Base-by-base conservation (phyloP, 2,329 filamentous ascomycete genomes). In the Colletotrichum eremochloae region DNA sequence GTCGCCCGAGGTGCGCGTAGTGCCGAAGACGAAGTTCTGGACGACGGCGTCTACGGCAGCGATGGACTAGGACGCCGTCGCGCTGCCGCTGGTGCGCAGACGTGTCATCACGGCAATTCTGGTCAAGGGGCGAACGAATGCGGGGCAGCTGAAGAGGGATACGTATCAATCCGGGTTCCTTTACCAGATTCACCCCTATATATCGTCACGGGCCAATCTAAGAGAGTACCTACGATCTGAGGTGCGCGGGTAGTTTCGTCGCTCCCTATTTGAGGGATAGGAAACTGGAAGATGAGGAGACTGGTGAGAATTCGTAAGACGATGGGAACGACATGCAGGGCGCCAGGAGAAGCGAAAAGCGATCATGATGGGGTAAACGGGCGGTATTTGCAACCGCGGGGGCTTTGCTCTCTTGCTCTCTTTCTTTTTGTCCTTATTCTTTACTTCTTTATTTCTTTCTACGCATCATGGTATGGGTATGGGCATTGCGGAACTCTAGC, bases 21-120 rank as follows among this genome's bases (percentile, higher is more conserved):
- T 73, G 15, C 67, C 62, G 9, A 71, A 42, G 63, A 73, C 71
- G 0, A 44, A 24, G 24, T 71, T 57, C 42, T 73, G 71, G 71
- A 64, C 24, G 71, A 64, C 24, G n/a, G n/a, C 52, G 18, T 52
- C 62, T 15, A n/a, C 29, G 1, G 46, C 3, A 33, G 48, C 36
- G 38, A 36, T 15, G 24, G 36, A 5, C 18, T 53, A 42, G 62
- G 24, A 24, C n/a, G 18, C 24, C 6, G 2, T 64, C 11, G 2
- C 38, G 18, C 20, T 3, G 9, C 6, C 58, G 24, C 18, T 9
- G 29, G 42, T 36, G 5, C 40, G 38, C 20, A 36, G 12, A 20
- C 24, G 7, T 24, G 5, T 18, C 38, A 29, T 8, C 31, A 29
- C 14, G 1, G n/a, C 38, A 4, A 9, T 55, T 3, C 0, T 36